Evolutionary conservation across 371 early-diverging fungal species (phyloP), one percentile per base, ranked within the genome.

Genomic region (Rhizopus delemar): DNA sequence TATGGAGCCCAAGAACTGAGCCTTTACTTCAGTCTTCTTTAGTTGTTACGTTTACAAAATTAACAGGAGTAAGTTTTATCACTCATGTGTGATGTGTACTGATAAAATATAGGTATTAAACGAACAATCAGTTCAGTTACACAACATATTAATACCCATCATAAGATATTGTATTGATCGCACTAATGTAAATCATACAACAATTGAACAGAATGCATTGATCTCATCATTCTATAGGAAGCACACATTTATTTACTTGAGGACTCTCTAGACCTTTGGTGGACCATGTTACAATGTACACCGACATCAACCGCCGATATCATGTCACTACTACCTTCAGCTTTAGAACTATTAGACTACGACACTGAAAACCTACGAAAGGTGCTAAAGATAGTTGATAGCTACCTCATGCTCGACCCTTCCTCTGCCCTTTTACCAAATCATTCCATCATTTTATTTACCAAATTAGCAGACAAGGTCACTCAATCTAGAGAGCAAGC

Each of bases 241-340:
- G 90, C 89, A 0, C 90, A 90, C 67, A 75, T 93, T 7, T 94
- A 94, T 65, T 62, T 95, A 57, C 71, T 93, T 15, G 96, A 95
- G 60, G 96, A 95, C 61, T 90, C 89, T 0, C 70, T 95, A 15
- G 92, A 93, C 59, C 81, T 96, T 12, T 95, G 96, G 95, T 82
- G 85, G 62, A 83, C 88, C 0, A 77, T 87, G 1, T 36, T 95
- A 13, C 90, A 89, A 73, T 89, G 88, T 60, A 75, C 90, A 0
- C 65, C 85, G 0, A 43, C 63, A 11, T 55, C 74, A 8, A 85
- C 82, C 7, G 73, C 81, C 9, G 70, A 80, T 38, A 56, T 96
- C 6, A 53, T 83, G n/a, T 63, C 74, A 8, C 84, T 96, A 7
- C 71, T 89, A 4, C 89, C 87, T 5, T 57, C 66, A 5, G 83